Evolutionary conservation across 345 rosid species (phyloP).

Genomic region (Eucalyptus tenuipes): DNA sequence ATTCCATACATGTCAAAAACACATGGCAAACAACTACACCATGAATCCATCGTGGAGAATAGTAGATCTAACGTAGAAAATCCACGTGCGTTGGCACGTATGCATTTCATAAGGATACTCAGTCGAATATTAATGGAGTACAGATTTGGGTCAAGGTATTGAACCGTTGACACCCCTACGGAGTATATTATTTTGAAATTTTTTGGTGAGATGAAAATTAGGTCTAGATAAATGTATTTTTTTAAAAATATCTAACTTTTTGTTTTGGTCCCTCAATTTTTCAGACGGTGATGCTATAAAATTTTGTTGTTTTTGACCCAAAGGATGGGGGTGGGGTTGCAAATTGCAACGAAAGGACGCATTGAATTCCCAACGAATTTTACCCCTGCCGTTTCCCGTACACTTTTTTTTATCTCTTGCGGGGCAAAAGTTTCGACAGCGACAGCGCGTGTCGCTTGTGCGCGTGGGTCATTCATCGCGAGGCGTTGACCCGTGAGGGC

Average conservation of each 20-base stretch:
- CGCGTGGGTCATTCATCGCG: background rate
- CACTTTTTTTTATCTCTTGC: background rate
- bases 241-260: too few species aligned
- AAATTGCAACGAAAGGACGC: background rate
- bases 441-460: background rate
- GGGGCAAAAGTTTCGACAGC: background rate
- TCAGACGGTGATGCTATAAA: too few species aligned
- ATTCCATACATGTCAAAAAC: background rate
- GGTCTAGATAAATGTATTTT: background rate
- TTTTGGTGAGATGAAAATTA: accelerated
- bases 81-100: accelerated
- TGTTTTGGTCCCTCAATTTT: too few species aligned
- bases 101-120: background rate
- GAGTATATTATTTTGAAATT: accelerated
- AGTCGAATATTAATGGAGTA: background rate
- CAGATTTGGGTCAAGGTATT: background rate
- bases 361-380: background rate
- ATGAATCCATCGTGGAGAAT: accelerated
- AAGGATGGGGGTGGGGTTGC: too few species aligned
- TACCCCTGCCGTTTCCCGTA: background rate
- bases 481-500: background rate
- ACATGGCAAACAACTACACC: accelerated
- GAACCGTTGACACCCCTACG: accelerated
- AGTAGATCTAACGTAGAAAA: accelerated
- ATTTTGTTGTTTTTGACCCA: too few species aligned